Base-by-base conservation (phyloP, 495 filamentous ascomycete genomes). In the Opeltia flavorubescens region DNA sequence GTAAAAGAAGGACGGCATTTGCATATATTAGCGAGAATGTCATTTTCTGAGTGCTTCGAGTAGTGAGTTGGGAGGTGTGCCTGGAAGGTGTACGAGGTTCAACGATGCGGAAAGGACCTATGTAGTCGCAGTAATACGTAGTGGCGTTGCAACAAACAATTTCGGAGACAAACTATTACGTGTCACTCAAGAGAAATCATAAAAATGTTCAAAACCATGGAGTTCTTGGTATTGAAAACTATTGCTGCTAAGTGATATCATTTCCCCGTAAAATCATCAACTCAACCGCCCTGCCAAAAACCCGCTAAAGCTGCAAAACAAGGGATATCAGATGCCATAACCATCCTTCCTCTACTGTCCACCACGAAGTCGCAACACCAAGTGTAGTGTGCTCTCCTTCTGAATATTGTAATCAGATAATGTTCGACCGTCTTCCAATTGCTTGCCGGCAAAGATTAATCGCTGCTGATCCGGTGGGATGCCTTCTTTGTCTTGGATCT, bases 401-500 rank as follows among this genome's bases (percentile, higher is more conserved):
- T 93, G 86, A 55, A 93, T 93, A 66, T 93, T 93, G 76, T 93
- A 93, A 59, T 93, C 86, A 44, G 79, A 84, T 44, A 91, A 66
- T 4, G 84, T 86, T 39, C 81, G 74, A 4, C 86, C 86, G 62
- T 93, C 86, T 60, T 93, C 86, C 51, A 93, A 65, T 69, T 91
- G 85, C 73, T 91, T 91, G 56, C 85, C 85, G 64, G 85, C 85
- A 58, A 91, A 91, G 67, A 91, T 91, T 51, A 91, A 70, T 60
- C 85, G 81, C 66, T 89, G 85, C 64, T 91, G 85, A 62, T 91
- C 85, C 29, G 86, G 85, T 30, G 85, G 85, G 46, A 91, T 91
- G 41, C 85, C 85, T 62, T 91, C 85, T 74, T 91, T 93, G 58
- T 88, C 86, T 63, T 94, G 86, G 44, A 94, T 94, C 73, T 94